Conservation (phyloP, 225 moss, liverwort and hornwort genomes). For the Takakia lepidozioides region DNA sequence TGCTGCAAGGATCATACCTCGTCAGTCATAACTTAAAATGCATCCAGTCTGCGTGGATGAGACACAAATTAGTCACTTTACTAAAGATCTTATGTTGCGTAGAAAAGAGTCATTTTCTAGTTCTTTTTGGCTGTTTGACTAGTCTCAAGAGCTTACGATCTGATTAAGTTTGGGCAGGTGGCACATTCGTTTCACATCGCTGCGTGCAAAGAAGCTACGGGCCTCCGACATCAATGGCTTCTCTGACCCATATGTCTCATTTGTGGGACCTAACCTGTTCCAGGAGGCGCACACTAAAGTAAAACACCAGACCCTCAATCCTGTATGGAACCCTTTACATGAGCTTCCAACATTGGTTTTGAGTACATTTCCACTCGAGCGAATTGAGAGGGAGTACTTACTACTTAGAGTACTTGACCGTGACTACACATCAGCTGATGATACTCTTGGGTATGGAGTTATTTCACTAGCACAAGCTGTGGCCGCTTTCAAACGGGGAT, state of each 20-base stretch:
- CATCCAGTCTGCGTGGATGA: no score
- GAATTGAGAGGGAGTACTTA: constrained; percentile 84
- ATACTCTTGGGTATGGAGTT: constrained; percentile 74
- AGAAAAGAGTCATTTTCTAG: neutral
- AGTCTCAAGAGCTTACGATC: neutral
- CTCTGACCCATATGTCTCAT: constrained; percentile 92
- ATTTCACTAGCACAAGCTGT: constrained; percentile 74
- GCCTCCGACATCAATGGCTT: constrained; percentile 96
- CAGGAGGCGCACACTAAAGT: constrained; percentile 87
- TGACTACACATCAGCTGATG: constrained; percentile 58
- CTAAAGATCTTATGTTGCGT: neutral
- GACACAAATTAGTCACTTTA: no score
- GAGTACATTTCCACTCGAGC: constrained; percentile 75
- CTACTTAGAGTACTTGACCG: constrained; percentile 79
- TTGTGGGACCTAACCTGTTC: constrained; percentile 85
- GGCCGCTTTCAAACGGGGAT: constrained; percentile 62
- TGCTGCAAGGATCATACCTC: no score
- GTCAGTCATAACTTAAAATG: no score
- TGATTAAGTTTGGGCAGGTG: constrained; percentile 58
- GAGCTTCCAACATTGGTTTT: constrained; percentile 92
- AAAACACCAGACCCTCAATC: constrained; percentile 91
- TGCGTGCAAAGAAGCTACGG: constrained; percentile 89
- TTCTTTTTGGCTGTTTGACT: neutral
- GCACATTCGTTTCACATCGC: constrained; percentile 80
- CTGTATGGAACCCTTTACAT: constrained; percentile 88